phyloP scores from a whole-genome alignment of 331 rosid species.

The Acacia pycnantha region DNA sequence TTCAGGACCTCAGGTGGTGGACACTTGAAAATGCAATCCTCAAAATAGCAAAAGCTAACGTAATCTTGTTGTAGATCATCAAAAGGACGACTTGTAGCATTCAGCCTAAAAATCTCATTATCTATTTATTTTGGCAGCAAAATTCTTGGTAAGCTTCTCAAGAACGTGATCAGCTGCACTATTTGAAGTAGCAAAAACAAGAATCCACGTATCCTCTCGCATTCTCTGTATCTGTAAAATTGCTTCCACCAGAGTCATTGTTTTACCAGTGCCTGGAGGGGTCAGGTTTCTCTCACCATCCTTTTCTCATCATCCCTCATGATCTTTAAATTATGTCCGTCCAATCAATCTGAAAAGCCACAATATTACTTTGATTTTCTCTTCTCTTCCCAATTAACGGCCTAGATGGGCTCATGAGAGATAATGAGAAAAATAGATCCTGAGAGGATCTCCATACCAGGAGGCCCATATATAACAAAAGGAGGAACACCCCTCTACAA shows the following conservation, averaged over 20 bases:
- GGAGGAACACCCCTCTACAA: neutral
- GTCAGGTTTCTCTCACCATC: too few species aligned
- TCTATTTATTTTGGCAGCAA: neutral
- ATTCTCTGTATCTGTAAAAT: neutral
- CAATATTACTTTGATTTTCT: too few species aligned
- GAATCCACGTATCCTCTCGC: neutral
- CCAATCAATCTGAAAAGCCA: too few species aligned
- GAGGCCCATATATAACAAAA: neutral
- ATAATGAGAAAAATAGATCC: too few species aligned
- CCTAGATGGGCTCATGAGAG: too few species aligned
- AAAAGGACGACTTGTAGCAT: neutral
- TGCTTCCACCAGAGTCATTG: neutral
- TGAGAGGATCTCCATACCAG: too few species aligned
- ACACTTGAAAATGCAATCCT: neutral
- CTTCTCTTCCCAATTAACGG: too few species aligned
- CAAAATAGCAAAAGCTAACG: too few species aligned
- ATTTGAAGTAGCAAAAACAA: neutral
- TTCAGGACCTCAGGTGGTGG: neutral
- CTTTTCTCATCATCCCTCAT: too few species aligned
- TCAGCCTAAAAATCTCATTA: neutral
- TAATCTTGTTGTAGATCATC: neutral
- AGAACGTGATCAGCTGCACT: neutral
- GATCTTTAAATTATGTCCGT: too few species aligned
- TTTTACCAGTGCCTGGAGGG: neutral
- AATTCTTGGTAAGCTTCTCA: neutral